phyloP scores from a whole-genome alignment of 1,284 basidiomycete genomes.

The Cutaneotrichosporon dermatis region DNA sequence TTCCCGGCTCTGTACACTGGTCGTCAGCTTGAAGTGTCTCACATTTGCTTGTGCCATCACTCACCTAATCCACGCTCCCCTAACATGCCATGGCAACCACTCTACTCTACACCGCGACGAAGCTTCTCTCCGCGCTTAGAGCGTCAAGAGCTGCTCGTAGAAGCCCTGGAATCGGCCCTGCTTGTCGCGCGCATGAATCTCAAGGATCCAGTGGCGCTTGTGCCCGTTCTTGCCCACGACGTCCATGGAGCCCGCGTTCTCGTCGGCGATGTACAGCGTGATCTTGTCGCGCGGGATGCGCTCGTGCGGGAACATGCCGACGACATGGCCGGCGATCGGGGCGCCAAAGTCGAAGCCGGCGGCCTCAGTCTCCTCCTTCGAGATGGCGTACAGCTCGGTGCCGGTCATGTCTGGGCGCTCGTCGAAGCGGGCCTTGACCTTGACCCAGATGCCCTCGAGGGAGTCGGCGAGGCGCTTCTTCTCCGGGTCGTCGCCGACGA shows the following conservation, averaged over 20 bases:
- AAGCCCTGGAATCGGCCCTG: slow-evolving; percentile 14
- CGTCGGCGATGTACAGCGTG: slow-evolving; percentile 16
- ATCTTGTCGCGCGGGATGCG: slow-evolving; percentile 22
- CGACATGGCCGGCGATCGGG: slow-evolving; percentile 12
- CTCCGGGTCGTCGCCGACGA: slow-evolving; percentile 15
- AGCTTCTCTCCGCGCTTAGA: neutral
- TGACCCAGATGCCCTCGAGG: slow-evolving; percentile 16
- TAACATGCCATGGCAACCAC: no score
- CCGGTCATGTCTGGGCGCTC: slow-evolving; percentile 13
- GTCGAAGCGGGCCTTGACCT: slow-evolving; percentile 16
- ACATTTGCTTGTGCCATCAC: no score
- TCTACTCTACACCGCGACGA: no score
- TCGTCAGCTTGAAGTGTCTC: no score
- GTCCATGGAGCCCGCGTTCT: slow-evolving; percentile 6
- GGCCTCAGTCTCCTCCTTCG: neutral
- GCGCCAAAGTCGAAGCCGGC: slow-evolving; percentile 16
- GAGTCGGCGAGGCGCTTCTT: slow-evolving; percentile 12
- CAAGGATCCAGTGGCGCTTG: slow-evolving; percentile 19
- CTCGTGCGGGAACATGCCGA: slow-evolving; percentile 19
- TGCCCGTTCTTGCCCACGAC: slow-evolving; percentile 9
- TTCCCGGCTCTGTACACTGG: no score
- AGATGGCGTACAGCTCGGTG: slow-evolving; percentile 15
- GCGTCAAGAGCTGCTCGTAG: slow-evolving; percentile 17
- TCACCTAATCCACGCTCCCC: no score
- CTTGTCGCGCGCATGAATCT: slow-evolving; percentile 17